Evolutionary conservation across 2,329 filamentous ascomycete species (phyloP).

Genomic region (Claviceps sp.): DNA sequence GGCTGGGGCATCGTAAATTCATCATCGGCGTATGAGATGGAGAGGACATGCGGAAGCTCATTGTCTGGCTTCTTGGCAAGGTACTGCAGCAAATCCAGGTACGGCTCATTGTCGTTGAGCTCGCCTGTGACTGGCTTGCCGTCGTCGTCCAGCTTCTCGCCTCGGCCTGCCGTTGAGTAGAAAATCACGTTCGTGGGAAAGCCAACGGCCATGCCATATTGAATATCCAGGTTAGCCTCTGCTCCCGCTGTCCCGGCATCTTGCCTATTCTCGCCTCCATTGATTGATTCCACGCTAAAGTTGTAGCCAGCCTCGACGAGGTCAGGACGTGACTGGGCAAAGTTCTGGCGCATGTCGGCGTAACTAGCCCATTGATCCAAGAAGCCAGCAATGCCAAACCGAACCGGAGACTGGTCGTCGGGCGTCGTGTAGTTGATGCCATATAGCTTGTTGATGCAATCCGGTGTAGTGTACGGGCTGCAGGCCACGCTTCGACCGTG

Average conservation of each 20-base stretch:
- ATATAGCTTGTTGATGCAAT: conserved; percentile 31
- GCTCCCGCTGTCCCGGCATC: conserved; percentile 21
- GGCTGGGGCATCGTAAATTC: conserved; percentile 38
- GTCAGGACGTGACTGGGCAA: conserved; percentile 21
- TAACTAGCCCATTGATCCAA: conserved; percentile 34
- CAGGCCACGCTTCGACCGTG: conserved; percentile 2
- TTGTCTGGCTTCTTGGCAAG: conserved; percentile 30
- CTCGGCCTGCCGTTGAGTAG: conserved; percentile 31
- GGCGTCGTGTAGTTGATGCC: conserved; percentile 26
- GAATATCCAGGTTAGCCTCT: conserved; percentile 35
- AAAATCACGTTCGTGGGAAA: conserved; percentile 31
- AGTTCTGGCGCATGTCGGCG: conserved; percentile 26
- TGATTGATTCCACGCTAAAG: conserved; percentile 26
- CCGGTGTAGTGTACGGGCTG: conserved; percentile 19
- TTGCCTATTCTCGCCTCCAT: conserved; percentile 32
- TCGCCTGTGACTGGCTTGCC: conserved; percentile 20
- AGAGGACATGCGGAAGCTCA: conserved; percentile 40
- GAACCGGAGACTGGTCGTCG: conserved; percentile 20
- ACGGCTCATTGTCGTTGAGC: conserved; percentile 39
- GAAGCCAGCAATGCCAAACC: conserved; percentile 35
- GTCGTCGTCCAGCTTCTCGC: conserved; percentile 24
- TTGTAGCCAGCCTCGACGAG: conserved; percentile 24
- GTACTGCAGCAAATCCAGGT: conserved; percentile 38
- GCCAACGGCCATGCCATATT: conserved; percentile 33
- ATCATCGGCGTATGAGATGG: conserved; percentile 45